Evolutionary conservation across 2,329 filamentous ascomycete species (phyloP), one percentile per base, ranked within the genome.

Genomic region (Xylogone sp.): DNA sequence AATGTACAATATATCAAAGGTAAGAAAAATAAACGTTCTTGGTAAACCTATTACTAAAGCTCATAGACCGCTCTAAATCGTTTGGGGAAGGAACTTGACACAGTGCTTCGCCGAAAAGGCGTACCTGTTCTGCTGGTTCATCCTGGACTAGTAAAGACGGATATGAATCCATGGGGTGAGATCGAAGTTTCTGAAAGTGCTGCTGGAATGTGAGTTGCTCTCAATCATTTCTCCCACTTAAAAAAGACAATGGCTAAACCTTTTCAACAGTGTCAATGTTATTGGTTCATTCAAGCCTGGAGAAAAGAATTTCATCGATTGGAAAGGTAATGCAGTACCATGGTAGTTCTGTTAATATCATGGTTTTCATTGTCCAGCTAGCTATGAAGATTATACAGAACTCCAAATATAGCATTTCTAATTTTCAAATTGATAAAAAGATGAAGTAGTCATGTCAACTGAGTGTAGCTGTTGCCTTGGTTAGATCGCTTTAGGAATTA

Each of bases 81-180:
- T 43, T 34, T 52, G 9, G 50, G 50, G 16, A 52, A 48, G 20
- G 45, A 52, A 10, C n/a, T 52, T 20, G 50, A 52, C 22, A 44
- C 46, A 22, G 45, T 52, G 4, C 34, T 52, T 24, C 24, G 50
- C 21, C 50, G 19, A 21, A 19, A 48, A 43, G 50, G 50, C 7
- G 10, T 52, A 42, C 50, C 50, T 20, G 42, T 52, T 20, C 13
- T 52, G 29, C 42, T 52, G 16, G 8, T 52, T 20, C 50, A 52
- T 34, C 50, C 50, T n/a, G 50, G 50, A 21, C 18, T 52, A 12
- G 50, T 52, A 5, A 52, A 48, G 45, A 52, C 50, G 6, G 50
- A 52, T 21, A 43, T 52, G 50, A 52, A 52, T 31, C 9, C 21
- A 12, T 42, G 20, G 20, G 50, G 50, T 20, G 12, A 42, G 16